Evolutionary conservation across 345 rosid species (phyloP), one percentile per base, ranked within the genome.

Genomic region (Erucastrum elatum): DNA sequence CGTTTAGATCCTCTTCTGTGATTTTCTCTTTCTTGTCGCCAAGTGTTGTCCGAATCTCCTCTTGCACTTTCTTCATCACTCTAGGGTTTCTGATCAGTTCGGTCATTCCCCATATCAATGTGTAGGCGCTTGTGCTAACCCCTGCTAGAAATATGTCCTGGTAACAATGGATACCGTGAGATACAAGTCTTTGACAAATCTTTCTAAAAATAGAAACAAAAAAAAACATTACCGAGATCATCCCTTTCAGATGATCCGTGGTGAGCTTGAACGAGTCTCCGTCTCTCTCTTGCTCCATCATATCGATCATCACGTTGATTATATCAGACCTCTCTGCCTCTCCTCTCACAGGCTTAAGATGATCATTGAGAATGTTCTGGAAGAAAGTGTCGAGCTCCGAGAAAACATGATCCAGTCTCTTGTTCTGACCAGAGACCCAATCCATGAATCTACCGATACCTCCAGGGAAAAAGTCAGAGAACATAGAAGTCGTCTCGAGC

Each of bases 91-190:
- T 68, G 0, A 66, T 30, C 1, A 79, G 67, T 11, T 79, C 73
- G 0, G 77, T 34, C 68, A 79, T 72, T 25, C 69, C 69, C 78
- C 74, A 73, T 0, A 59, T 10, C 12, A 72, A 2, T 0, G 70
- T 74, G 41, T 5, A 11, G 0, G 64, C 44, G 25, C 82, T 74
- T 4, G 88, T 83, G 63, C 71, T 84, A 4, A 84, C 84, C 21
- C 87, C 88, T 31, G 63, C 94, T 2, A 85, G 9, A 67, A 87
- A 81, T 65, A 86, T 72, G 65, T 84, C 66, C 87, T 84, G 68
- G 9, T 21, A 49, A 49, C 9, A 55, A 55, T 26, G 21, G 4
- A 70, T 0, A n/a, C 37, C n/a, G 7, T 29, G 9, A 2, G 8
- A 44, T 4, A 62, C 16, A 49, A 66, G 56, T 25, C 6, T 41